phyloP scores from a whole-genome alignment of 2,329 filamentous ascomycete genomes.

The Tolypocladium pustulatum region DNA sequence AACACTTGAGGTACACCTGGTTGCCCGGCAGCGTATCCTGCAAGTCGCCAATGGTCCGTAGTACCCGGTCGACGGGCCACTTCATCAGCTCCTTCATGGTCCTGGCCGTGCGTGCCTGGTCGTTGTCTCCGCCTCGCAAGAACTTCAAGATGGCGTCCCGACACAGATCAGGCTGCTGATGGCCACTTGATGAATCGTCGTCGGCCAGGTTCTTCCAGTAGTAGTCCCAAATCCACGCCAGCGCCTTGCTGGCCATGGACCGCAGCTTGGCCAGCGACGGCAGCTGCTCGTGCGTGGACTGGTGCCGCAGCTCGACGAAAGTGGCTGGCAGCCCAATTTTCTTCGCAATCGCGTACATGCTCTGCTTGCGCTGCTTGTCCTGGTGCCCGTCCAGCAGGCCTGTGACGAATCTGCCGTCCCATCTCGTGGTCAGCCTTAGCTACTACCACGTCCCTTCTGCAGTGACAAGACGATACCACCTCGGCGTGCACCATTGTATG shows the following conservation, averaged over 20 bases:
- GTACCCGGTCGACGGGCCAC: slow-evolving; percentile 25
- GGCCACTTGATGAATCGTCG: slow-evolving; percentile 3
- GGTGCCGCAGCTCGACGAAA: slow-evolving; percentile 83
- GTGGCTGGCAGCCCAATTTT: slow-evolving; percentile 60
- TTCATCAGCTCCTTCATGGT: slow-evolving; percentile 18
- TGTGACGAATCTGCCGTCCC: slow-evolving; percentile 58
- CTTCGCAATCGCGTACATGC: slow-evolving; percentile 63
- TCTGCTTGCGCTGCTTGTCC: slow-evolving; percentile 54
- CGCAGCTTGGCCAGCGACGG: slow-evolving; percentile 66
- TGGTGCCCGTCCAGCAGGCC: slow-evolving; percentile 67
- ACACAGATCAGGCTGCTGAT: slow-evolving; percentile 14
- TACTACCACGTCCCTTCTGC: background rate
- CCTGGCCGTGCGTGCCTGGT: slow-evolving; percentile 13
- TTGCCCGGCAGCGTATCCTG: slow-evolving; percentile 30
- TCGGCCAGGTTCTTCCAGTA: slow-evolving; percentile 59
- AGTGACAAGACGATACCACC: background rate
- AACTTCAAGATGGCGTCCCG: slow-evolving; percentile 26
- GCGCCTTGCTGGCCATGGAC: slow-evolving; percentile 55
- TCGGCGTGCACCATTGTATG: background rate
- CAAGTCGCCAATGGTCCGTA: slow-evolving; percentile 28
- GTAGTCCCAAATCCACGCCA: slow-evolving; percentile 80
- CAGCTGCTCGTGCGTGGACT: slow-evolving; percentile 81
- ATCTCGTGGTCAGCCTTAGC: background rate
- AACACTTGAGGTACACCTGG: slow-evolving; percentile 29
- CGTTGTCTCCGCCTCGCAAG: slow-evolving; percentile 22